Evolutionary conservation across 805 yeast genomes (phyloP), one percentile per base, ranked within the genome.

Genomic region (Metschnikowia cubensis): DNA sequence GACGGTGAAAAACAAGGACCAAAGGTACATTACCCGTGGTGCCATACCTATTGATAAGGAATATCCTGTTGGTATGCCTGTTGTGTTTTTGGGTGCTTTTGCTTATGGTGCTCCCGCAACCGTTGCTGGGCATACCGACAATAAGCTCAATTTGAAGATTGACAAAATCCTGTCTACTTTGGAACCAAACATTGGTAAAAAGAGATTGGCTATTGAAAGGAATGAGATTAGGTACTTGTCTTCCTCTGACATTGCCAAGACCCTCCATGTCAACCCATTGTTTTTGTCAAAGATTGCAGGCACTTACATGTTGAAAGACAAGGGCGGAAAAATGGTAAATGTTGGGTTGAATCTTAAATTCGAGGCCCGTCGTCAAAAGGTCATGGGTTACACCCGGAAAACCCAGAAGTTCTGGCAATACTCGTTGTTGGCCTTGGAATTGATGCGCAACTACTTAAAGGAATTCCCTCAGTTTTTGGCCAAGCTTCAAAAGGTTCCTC

Each of bases 331-430:
- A 55, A 77, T 78, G 55, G 60, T 76, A 8, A 86, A 91, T 62
- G 73, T 94, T 59, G 98, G 98, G 18, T 73, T 94, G 55, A 87
- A 85, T 50, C 74, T 94, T 65, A 91, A 91, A 68, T 87, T 84
- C 67, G 96, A 91, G 56, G 80, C 81, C 20, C 80, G 81, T 52
- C 81, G 89, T 58, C 79, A 81, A 60, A 92, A 92, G 67, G 98
- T 89, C 3, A 75, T 91, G 54, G 99, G 98, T 4, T 92, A 83
- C 70, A 83, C 97, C 1, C 79, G 83, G 51, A 82, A 84, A 60
- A 74, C 75, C 45, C 84, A 82, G 20, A 67, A 59, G 46, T 63
- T 61, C 47, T 94, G 99, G 99, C 89, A 84, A 58, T 94, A 75
- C 66, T 87, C 95, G 55, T 83, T 81, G 8, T 70, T 85, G 58